Base-by-base conservation (phyloP, 2,329 filamentous ascomycete species). In the Aspergillus spinulosporus region DNA sequence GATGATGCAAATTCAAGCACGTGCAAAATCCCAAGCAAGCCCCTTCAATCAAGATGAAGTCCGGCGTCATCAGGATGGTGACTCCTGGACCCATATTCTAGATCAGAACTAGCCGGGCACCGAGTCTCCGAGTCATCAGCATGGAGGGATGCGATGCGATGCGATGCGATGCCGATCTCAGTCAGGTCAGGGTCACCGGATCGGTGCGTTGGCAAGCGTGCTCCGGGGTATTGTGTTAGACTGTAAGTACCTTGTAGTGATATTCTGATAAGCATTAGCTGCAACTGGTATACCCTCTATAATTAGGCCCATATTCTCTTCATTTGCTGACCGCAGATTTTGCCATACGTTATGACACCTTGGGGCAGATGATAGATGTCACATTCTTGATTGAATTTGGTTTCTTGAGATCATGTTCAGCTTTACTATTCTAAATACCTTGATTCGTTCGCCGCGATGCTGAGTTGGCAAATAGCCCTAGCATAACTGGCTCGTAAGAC, bases 191-290 rank as follows among this genome's bases (percentile, higher is more conserved):
- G 21, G 69, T 72, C 69, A 72, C 67, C 69, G 61, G 69, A 69
- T 69, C 68, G 67, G 65, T 72, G 69, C 59, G 69, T 65, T 72
- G 69, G 68, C 69, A 56, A 48, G 45, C 48, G 42, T 36, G 48
- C 42, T 14, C 36, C 21, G 21, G 29, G 26, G 21, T 21, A 21
- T 21, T 21, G 21, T 21, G 21, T 21, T 21, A 21, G 21, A 21
- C 21, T 21, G 21, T 21, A 21, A 39, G 26, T 45, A 29, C 43
- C 9, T n/a, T 29, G 43, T 48, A 48, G 34, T 32, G 31, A 8
- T 37, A 44, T 14, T 14, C 11, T 48, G 29, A 9, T 39, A 26
- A 8, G 37, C 37, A n/a, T 12, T 42, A 42, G 39, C 39, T 29
- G 36, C 8, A 2, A 11, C 26, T 49, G 34, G 7, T 49, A 49